Evolutionary conservation across 345 rosid species (phyloP), one percentile per base, ranked within the genome.

Genomic region (Erodium maritimum): DNA sequence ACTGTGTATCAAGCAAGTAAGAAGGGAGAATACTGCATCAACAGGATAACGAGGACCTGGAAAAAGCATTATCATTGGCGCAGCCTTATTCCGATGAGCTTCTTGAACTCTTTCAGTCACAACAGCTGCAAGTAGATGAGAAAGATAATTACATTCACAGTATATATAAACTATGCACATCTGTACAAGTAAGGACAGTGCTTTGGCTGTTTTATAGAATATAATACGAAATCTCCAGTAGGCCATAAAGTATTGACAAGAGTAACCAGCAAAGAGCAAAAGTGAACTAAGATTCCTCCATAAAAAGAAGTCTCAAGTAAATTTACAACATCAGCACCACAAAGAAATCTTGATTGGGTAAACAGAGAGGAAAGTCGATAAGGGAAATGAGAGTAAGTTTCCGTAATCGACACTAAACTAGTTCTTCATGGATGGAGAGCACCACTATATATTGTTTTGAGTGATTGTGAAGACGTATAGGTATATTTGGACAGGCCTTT

Each of bases 41-140:
- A 34, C 8, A 3, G 24, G 11, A 1, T 33, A 18, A 42, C 58
- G 46, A 69, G 69, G 67, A 87, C 99, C 99, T 61, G 99, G 99
- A 77, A 87, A 93, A 57, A 93, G 94, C 96, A 89, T 82, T 76
- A 87, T 89, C 66, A 80, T 73, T 48, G 99, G 97, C 72, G 95
- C 95, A 61, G 80, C 71, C 56, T 65, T 67, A 70, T 78, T 73
- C 74, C 53, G 77, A 66, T 87, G 85, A 64, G 96, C 97, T 77
- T 89, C 91, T 67, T 61, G 61, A 71, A 89, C 86, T 82, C 99
- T 87, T 63, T 89, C 90, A 58, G 82, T 83, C 66, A 93, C 94
- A 62, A 87, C 79, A 77, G 85, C 99, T 93, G 75, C 70, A 78
- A 68, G 58, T 50, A 45, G 52, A 62, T 24, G 17, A 23, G 21